Conservation (phyloP, 2,329 filamentous ascomycete species). For the Aspergillus melleus region DNA sequence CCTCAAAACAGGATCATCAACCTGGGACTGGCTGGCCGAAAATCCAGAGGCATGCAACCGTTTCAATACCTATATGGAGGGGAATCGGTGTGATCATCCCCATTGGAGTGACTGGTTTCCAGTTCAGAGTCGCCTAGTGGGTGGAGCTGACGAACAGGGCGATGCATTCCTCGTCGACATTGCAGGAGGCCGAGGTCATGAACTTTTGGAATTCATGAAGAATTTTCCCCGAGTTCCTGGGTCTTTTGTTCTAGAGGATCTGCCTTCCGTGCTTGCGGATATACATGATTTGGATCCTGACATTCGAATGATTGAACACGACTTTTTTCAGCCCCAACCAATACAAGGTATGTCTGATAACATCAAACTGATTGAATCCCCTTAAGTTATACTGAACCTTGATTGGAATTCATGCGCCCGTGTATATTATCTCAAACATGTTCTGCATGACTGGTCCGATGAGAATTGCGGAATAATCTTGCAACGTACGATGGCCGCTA, state of each 20-base stretch:
- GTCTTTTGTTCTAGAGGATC: slow-evolving; percentile 17
- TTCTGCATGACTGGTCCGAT: slow-evolving; percentile 44
- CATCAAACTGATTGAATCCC: too few species aligned
- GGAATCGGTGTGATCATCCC: slow-evolving; percentile 10
- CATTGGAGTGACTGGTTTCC: slow-evolving; percentile 26
- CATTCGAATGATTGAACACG: slow-evolving; percentile 7
- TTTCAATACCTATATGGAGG: slow-evolving; percentile 27
- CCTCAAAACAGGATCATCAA: slow-evolving; percentile 9
- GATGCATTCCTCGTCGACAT: slow-evolving; percentile 21
- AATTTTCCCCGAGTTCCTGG: slow-evolving; percentile 8
- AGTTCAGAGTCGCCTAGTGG: slow-evolving; percentile 21
- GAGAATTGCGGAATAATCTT: slow-evolving; percentile 6
- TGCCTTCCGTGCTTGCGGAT: slow-evolving; percentile 12
- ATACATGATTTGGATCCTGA: neutral
- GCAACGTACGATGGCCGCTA: neutral
- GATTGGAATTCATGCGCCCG: slow-evolving; percentile 22
- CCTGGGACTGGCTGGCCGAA: slow-evolving; percentile 18
- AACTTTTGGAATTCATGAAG: slow-evolving; percentile 8
- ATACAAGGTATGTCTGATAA: slow-evolving; percentile 8
- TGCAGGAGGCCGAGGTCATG: slow-evolving; percentile 19
- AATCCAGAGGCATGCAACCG: slow-evolving; percentile 9
- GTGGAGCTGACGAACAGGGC: slow-evolving; percentile 11
- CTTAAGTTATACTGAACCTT: neutral
- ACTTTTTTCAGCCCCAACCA: slow-evolving; percentile 15
- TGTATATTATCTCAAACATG: slow-evolving; percentile 40